phyloP scores from a whole-genome alignment of 345 rosid species.

The Gossypium stocksii region DNA sequence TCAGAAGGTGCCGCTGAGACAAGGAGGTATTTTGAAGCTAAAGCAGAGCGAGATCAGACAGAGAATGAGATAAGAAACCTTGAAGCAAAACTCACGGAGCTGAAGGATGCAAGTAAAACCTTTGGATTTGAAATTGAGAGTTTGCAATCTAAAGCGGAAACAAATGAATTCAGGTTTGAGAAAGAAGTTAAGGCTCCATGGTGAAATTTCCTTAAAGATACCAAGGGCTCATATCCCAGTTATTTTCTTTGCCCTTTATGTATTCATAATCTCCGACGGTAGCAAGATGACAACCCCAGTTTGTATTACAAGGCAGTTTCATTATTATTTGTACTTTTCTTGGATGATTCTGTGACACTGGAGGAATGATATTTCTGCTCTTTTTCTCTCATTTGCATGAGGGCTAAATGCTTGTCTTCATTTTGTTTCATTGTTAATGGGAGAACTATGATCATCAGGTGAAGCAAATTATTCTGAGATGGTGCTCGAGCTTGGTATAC shows the following conservation, averaged over 20 bases:
- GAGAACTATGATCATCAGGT: background rate
- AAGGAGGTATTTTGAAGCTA: conserved; percentile 53
- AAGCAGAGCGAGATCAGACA: conserved; percentile 25
- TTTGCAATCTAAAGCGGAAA: conserved; percentile 45
- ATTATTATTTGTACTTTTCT: background rate
- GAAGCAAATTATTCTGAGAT: background rate
- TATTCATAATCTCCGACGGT: conserved; percentile 9
- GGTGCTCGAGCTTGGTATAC: background rate
- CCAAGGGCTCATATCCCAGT: background rate
- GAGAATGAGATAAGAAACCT: conserved; percentile 45
- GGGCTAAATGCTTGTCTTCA: background rate
- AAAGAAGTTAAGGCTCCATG: conserved; percentile 51
- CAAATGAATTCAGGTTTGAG: conserved; percentile 41
- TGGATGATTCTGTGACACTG: background rate
- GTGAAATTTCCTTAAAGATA: conserved; percentile 28
- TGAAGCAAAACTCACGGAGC: conserved; percentile 45
- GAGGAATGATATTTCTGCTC: background rate
- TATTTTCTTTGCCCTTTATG: background rate
- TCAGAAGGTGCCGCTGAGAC: conserved; percentile 45
- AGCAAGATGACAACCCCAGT: background rate
- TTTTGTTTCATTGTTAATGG: background rate
- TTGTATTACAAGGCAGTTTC: background rate
- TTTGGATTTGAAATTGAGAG: conserved; percentile 33
- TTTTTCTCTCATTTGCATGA: background rate
- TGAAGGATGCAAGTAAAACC: conserved; percentile 36